Conservation (phyloP, 2,329 filamentous ascomycete species). For the Tolypocladium nubicola region DNA sequence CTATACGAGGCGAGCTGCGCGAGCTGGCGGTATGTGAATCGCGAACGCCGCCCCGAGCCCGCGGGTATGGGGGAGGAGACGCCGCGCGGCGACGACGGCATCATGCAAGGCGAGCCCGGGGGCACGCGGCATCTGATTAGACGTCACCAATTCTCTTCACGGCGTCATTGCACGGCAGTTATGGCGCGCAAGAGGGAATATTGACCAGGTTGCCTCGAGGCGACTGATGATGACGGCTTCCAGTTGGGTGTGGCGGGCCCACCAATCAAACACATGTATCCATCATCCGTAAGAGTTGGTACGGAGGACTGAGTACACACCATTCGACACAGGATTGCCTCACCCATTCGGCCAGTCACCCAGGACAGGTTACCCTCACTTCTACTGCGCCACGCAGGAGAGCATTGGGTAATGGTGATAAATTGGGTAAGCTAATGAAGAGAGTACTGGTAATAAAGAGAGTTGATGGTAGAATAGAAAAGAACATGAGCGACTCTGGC, state of each 20-base stretch:
- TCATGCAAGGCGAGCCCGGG: not conserved
- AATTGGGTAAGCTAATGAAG: no score
- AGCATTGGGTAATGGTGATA: no score
- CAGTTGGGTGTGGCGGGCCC: not conserved
- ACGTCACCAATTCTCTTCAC: not conserved
- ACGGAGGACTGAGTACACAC: no score
- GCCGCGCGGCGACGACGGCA: constrained; percentile 3
- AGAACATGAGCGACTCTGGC: no score
- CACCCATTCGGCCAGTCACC: no score
- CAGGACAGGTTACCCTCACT: no score
- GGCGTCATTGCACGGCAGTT: not conserved
- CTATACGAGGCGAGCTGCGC: constrained; percentile 62
- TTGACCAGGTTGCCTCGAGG: not conserved
- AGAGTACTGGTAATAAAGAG: no score
- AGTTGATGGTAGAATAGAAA: no score
- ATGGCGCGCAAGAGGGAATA: not conserved
- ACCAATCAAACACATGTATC: not conserved
- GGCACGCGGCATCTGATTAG: not conserved
- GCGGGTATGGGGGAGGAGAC: constrained; percentile 16
- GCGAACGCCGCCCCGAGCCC: constrained; percentile 38
- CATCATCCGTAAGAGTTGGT: no score
- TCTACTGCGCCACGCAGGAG: no score
- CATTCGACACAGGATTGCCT: no score
- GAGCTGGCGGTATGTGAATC: constrained; percentile 78
- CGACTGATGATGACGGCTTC: not conserved